phyloP scores from a whole-genome alignment of 257 asterid genomes.

The Echium plantagineum region DNA sequence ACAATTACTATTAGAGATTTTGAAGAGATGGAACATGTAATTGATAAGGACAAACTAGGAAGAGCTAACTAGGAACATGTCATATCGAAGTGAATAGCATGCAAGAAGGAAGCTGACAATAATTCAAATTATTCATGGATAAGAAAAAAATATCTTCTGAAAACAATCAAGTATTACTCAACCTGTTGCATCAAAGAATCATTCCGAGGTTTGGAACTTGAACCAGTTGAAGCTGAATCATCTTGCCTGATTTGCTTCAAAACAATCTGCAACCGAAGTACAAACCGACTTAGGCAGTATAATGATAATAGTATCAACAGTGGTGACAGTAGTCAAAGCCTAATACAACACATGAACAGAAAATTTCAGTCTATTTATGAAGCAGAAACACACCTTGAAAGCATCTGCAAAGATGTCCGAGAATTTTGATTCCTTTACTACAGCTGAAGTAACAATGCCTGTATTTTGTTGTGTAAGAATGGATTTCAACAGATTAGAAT shows the following conservation, averaged over 20 bases:
- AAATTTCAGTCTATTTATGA: constrained; percentile 1
- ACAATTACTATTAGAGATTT: too few species aligned
- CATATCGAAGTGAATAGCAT: too few species aligned
- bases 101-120: too few species aligned
- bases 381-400: constrained; percentile 42
- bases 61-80: neutral
- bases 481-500: neutral
- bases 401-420: constrained; percentile 62
- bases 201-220: constrained; percentile 46
- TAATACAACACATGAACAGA: too few species aligned
- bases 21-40: neutral
- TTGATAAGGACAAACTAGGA: too few species aligned
- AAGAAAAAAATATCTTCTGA: neutral
- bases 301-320: constrained; percentile 10
- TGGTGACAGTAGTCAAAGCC: too few species aligned
- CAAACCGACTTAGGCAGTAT: neutral
- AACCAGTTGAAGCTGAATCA: constrained; percentile 43
- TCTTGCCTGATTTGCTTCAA: constrained; percentile 41
- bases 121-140: neutral
- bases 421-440: constrained; percentile 55
- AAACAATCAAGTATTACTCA: constrained; percentile 8
- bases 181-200: constrained; percentile 85
- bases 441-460: constrained; percentile 80
- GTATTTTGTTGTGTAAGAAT: constrained; percentile 13
- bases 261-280: constrained; percentile 35